These are phyloP conservation scores for Boletus tylopilopsis DNA, from an alignment of 768 basidiomycete species.

Conservation along the genomic window DNA sequence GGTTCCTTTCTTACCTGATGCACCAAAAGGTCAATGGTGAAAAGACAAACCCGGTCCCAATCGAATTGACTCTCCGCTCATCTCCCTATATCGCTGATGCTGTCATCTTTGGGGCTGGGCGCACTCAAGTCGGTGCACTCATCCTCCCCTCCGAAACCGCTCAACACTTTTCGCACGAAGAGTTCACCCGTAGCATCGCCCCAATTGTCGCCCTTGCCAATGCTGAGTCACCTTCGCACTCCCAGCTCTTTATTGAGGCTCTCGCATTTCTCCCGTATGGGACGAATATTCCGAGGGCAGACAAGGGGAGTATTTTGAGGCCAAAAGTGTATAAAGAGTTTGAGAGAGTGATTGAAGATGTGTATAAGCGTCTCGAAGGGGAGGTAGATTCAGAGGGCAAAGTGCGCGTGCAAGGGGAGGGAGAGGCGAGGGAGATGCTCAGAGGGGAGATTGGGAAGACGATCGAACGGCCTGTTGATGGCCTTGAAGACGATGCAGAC, in stretches of 20 bases:
- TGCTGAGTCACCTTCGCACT: constrained; percentile 48
- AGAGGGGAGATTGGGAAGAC: constrained; percentile 19
- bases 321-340: constrained; percentile 50
- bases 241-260: constrained; percentile 47
- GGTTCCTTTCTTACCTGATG: constrained; percentile 1
- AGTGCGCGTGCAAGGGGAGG: constrained; percentile 4
- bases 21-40: constrained; percentile 41
- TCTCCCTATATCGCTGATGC: constrained; percentile 47
- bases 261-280: constrained; percentile 45
- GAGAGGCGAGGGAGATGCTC: constrained; percentile 10
- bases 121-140: constrained; percentile 47
- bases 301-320: constrained; percentile 49
- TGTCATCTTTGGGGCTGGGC: constrained; percentile 49
- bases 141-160: constrained; percentile 46
- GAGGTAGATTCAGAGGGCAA: constrained; percentile 27
- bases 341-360: constrained; percentile 39
- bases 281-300: constrained; percentile 47
- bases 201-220: constrained; percentile 51
- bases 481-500: constrained; percentile 34
- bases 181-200: constrained; percentile 33
- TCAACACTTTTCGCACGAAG: constrained; percentile 22
- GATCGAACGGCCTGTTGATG: constrained; percentile 14
- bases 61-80: constrained; percentile 49
- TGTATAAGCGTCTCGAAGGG: constrained; percentile 42
- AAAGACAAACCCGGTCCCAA: constrained; percentile 55